Percentiles rank a stretch among this genome's conserved stretches.
Conservation (phyloP, 306 rosid species). For the Cotoneaster glaucophyllus region DNA sequence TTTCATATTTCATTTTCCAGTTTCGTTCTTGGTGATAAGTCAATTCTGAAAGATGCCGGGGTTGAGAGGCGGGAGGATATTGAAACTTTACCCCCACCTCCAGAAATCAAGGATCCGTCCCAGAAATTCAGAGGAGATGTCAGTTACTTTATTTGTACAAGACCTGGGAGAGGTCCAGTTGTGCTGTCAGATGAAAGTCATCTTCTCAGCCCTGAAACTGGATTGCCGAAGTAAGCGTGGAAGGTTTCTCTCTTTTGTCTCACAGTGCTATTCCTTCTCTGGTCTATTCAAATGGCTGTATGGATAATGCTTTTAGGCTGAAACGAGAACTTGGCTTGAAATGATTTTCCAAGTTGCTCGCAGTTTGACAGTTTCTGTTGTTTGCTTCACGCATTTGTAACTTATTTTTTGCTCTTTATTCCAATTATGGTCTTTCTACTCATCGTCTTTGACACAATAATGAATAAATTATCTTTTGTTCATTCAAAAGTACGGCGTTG, state of each 20-base stretch:
- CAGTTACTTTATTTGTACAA: slow-evolving; percentile 92
- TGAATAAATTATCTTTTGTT: slow-evolving; percentile 18
- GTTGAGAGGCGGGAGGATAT: slow-evolving; percentile 46
- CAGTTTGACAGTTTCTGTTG: slow-evolving; percentile 29
- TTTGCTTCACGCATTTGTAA: slow-evolving; percentile 22
- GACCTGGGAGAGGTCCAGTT: slow-evolving; percentile 92
- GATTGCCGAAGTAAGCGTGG: slow-evolving; percentile 59
- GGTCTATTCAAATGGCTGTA: slow-evolving; percentile 16
- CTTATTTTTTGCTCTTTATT: slow-evolving; percentile 15
- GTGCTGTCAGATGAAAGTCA: slow-evolving; percentile 62
- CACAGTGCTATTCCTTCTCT: slow-evolving; percentile 14
- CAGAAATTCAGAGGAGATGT: slow-evolving; percentile 79
- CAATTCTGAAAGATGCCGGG: slow-evolving; percentile 82
- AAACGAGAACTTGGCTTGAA: slow-evolving; percentile 15
- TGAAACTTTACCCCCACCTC: slow-evolving; percentile 68
- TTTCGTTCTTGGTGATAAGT: slow-evolving; percentile 75
- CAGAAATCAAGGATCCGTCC: slow-evolving; percentile 65
- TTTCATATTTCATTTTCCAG: slow-evolving; percentile 26
- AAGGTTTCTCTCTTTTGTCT: slow-evolving; percentile 1
- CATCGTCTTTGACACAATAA: not conserved
- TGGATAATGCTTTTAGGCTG: slow-evolving; percentile 25
- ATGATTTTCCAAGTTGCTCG: slow-evolving; percentile 14
- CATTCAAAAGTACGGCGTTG: not conserved
- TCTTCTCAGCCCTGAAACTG: slow-evolving; percentile 73
- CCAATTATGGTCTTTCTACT: not conserved